Evolutionary conservation across 345 rosid species (phyloP).

Genomic region (Salix caprea): DNA sequence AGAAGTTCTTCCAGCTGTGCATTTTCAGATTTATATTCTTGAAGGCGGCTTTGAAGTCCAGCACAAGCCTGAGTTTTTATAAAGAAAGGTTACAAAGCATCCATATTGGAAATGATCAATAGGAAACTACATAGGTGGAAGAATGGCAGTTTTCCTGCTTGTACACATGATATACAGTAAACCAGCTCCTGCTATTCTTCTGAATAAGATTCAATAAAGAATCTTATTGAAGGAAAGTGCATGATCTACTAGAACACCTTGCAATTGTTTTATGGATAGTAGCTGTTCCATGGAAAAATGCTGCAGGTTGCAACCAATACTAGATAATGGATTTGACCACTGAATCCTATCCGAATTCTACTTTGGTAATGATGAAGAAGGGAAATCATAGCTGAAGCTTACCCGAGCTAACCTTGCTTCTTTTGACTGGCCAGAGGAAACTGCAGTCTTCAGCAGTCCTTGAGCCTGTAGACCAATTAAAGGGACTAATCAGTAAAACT

Average conservation of each 20-base stretch:
- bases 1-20: constrained; percentile 99
- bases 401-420: constrained; percentile 99
- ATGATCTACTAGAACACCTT: neutral
- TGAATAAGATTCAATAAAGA: neutral
- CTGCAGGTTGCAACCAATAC: neutral
- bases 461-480: constrained; percentile 69
- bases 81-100: constrained; percentile 6
- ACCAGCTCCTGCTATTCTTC: neutral
- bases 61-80: constrained; percentile 65
- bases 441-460: constrained; percentile 77
- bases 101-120: neutral
- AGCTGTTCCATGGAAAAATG: neutral
- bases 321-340: neutral
- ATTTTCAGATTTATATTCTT: constrained; percentile 93
- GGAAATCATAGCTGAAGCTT: constrained; percentile 26
- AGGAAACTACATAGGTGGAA: neutral
- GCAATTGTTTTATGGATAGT: neutral
- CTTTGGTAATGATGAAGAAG: neutral
- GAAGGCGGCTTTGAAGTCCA: constrained; percentile 95
- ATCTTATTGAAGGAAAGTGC: neutral
- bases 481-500: constrained; percentile 18
- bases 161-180: neutral
- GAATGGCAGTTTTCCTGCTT: neutral
- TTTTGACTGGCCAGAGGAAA: constrained; percentile 88
- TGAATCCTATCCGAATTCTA: neutral